Evolutionary conservation across 495 filamentous ascomycete species (phyloP).

Genomic region (Hypoxylon fuscum): DNA sequence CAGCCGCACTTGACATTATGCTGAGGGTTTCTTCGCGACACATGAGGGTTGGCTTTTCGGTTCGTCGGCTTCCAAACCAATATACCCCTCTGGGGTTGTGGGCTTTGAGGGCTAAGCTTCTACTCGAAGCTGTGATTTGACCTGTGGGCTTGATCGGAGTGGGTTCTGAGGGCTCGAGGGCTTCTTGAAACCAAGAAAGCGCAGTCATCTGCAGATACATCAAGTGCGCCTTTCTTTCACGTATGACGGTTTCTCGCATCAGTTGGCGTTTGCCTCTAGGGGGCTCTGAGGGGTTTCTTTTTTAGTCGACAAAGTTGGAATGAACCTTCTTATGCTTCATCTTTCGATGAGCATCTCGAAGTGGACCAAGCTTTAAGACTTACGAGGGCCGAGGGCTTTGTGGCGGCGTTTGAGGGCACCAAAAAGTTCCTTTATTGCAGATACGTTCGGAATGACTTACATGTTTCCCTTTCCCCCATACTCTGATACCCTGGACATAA

Average conservation of each 20-base stretch:
- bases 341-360: conserved; percentile 45
- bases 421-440: conserved; percentile 22
- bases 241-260: conserved; percentile 35
- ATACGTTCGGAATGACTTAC: conserved; percentile 29
- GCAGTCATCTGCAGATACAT: conserved; percentile 23
- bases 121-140: conserved; percentile 54
- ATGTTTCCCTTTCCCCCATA: conserved; percentile 3
- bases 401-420: conserved; percentile 43
- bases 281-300: conserved; percentile 52
- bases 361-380: conserved; percentile 52
- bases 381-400: conserved; percentile 45
- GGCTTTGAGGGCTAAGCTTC: conserved; percentile 60
- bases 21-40: conserved; percentile 53
- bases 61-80: conserved; percentile 60
- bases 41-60: conserved; percentile 58
- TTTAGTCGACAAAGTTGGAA: conserved; percentile 50
- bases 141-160: conserved; percentile 59
- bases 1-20: conserved; percentile 51
- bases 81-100: conserved; percentile 51
- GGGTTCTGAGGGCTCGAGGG: conserved; percentile 46
- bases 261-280: conserved; percentile 54
- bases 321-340: conserved; percentile 54
- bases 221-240: conserved; percentile 40
- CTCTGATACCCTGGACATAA: conserved; percentile 12
- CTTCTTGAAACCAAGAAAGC: too few relatives aligned